Evolutionary conservation across 2,329 filamentous ascomycete species (phyloP), one percentile per base, ranked within the genome.

Genomic region (Alternaria gaisen): DNA sequence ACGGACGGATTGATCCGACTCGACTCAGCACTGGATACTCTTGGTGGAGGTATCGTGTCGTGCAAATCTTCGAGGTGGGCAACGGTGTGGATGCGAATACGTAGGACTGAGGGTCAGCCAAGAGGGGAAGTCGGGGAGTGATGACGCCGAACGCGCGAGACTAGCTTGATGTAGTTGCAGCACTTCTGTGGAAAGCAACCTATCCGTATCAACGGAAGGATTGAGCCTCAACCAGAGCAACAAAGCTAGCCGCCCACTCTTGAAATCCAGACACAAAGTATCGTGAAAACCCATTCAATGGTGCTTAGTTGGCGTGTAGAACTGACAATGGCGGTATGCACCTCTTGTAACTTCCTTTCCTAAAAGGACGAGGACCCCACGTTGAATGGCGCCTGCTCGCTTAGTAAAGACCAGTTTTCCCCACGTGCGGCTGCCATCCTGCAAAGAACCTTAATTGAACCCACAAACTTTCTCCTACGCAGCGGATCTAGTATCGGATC

Each of bases 391-490:
- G 51, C n/a, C 56, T 41, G 42, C 46, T 52, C 56, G 53, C 57
- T 40, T 53, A 56, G 53, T 40, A 28, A 44, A 30, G 30, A 48
- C 36, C 44, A 43, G 38, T 51, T 24, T 60, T 50, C 57, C 53
- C 53, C 53, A 60, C 53, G 32, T 28, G 52, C 53, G 56, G 51
- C 51, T 55, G 52, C 51, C 46, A 32, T 51, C 44, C 44, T 60
- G 22, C 52, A 43, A 43, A 47, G 51, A 61, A 61, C 58, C 58
- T 61, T 61, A 58, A 53, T 61, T 30, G 42, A 53, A 61, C 58
- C 47, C 47, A 60, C 47, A 57, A 51, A 60, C 58, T 47, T 47
- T 52, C 47, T 34, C 32, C 46, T 50, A 12, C 18, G n/a, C 46
- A 18, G n/a, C 20, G 16, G 14, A 50, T 30, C 32, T n/a, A 41